Evolutionary conservation across 176 grass and related monocot genomes (phyloP).

Genomic region (Lolium rigidum): DNA sequence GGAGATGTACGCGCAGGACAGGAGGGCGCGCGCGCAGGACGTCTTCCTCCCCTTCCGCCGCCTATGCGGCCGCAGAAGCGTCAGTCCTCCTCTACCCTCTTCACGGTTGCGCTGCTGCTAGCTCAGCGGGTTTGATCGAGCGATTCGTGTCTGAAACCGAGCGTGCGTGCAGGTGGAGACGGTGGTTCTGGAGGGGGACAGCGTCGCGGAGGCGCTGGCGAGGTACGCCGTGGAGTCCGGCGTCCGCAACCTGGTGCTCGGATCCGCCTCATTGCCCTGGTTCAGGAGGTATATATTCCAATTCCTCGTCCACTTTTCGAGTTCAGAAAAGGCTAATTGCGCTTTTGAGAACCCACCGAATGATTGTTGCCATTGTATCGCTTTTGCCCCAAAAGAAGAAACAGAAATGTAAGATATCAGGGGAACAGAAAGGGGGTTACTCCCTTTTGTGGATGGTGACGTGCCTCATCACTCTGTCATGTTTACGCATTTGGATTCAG

Average conservation of each 20-base stretch:
- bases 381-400: constrained; percentile 19
- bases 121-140: not conserved
- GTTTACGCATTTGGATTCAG: not conserved
- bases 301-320: not conserved
- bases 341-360: constrained; percentile 11
- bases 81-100: constrained; percentile 38
- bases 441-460: constrained; percentile 26
- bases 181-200: constrained; percentile 77
- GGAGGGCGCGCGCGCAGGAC: constrained; percentile 55
- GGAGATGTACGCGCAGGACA: constrained; percentile 75
- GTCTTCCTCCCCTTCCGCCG: constrained; percentile 65
- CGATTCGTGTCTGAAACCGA: not conserved
- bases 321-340: not conserved
- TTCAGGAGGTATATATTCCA: constrained; percentile 51
- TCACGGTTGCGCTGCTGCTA: not conserved
- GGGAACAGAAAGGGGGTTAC: constrained; percentile 27
- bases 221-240: constrained; percentile 66
- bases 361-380: not conserved
- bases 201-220: constrained; percentile 63
- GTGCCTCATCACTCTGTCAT: not conserved
- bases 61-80: constrained; percentile 57
- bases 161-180: constrained; percentile 67
- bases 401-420: not conserved
- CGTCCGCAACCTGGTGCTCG: constrained; percentile 71
- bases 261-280: constrained; percentile 56